Evolutionary conservation across 768 basidiomycete genomes (phyloP).

Genomic region (Fibroporia radiculosa): DNA sequence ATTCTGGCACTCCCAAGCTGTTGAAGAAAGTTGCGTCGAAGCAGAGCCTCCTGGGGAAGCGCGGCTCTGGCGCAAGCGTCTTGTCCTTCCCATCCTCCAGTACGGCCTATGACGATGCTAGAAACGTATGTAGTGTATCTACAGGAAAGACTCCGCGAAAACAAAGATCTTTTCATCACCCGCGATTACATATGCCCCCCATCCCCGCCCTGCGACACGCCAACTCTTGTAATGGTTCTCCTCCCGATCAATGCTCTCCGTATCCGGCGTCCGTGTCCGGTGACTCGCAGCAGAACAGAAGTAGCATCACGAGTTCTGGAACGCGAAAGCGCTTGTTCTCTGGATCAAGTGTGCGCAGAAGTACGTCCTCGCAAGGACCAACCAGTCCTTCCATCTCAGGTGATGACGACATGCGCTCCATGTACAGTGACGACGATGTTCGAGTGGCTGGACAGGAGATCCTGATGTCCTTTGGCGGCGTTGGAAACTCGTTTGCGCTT

Average conservation of each 20-base stretch:
- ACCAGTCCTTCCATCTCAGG: slow-evolving; percentile 22
- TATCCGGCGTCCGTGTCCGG: slow-evolving; percentile 9
- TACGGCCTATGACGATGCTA: too few relatives aligned
- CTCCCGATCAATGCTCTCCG: slow-evolving; percentile 4
- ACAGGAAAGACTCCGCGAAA: slow-evolving; percentile 28
- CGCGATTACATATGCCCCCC: slow-evolving; percentile 46
- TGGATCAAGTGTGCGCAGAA: slow-evolving; percentile 41
- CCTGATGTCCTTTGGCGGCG: slow-evolving; percentile 19
- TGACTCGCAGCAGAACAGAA: slow-evolving; percentile 7
- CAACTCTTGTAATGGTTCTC: slow-evolving; percentile 12
- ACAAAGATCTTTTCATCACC: slow-evolving; percentile 58
- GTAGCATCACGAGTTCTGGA: slow-evolving; percentile 11
- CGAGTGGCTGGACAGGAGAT: slow-evolving; percentile 15
- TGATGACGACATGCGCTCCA: slow-evolving; percentile 49
- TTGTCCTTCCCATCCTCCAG: slow-evolving; percentile 21
- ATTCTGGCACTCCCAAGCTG: slow-evolving; percentile 3
- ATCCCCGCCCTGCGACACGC: slow-evolving; percentile 28
- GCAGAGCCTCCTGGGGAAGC: slow-evolving; percentile 33
- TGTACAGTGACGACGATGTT: slow-evolving; percentile 41
- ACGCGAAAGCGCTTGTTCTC: slow-evolving; percentile 59
- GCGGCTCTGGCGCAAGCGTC: slow-evolving; percentile 22
- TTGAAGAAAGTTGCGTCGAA: slow-evolving; percentile 34
- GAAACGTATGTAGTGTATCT: too few relatives aligned
- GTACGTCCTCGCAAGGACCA: slow-evolving; percentile 36
- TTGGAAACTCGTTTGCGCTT: slow-evolving; percentile 18